Conservation (phyloP, 2,329 filamentous ascomycete species). For the Drechslerella dactyloides region DNA sequence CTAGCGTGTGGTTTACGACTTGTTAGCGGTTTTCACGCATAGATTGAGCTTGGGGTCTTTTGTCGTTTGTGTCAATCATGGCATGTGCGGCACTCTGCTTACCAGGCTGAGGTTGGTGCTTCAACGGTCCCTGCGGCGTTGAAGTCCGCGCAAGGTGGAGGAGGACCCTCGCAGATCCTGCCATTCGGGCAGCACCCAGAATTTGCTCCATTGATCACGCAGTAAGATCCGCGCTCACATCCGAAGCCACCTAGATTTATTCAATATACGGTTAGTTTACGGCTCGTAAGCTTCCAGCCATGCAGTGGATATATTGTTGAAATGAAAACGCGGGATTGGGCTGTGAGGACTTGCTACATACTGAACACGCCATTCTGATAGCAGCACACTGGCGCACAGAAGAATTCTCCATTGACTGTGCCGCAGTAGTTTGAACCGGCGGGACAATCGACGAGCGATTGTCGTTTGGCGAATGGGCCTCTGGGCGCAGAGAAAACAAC, state of each 20-base stretch:
- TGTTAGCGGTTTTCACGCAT: too few relatives aligned
- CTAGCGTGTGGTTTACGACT: too few relatives aligned
- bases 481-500: conserved; percentile 3
- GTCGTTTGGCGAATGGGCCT: conserved; percentile 13
- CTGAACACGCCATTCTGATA: conserved; percentile 17
- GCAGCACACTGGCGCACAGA: conserved; percentile 28
- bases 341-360: conserved; percentile 11
- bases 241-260: too few relatives aligned
- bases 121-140: background rate
- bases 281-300: too few relatives aligned
- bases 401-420: background rate
- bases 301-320: too few relatives aligned
- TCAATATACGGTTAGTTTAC: background rate
- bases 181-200: conserved; percentile 33
- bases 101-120: conserved; percentile 11
- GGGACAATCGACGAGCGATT: conserved; percentile 11
- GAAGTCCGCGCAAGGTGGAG: conserved; percentile 25
- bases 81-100: background rate
- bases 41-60: too few relatives aligned
- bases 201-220: conserved; percentile 1
- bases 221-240: too few relatives aligned
- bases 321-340: too few relatives aligned
- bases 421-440: conserved; percentile 14
- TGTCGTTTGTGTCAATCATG: background rate
- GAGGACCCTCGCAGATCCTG: conserved; percentile 8